Evolutionary conservation across 129 eudicot species (phyloP).

Genomic region (Artemisia tridentata): DNA sequence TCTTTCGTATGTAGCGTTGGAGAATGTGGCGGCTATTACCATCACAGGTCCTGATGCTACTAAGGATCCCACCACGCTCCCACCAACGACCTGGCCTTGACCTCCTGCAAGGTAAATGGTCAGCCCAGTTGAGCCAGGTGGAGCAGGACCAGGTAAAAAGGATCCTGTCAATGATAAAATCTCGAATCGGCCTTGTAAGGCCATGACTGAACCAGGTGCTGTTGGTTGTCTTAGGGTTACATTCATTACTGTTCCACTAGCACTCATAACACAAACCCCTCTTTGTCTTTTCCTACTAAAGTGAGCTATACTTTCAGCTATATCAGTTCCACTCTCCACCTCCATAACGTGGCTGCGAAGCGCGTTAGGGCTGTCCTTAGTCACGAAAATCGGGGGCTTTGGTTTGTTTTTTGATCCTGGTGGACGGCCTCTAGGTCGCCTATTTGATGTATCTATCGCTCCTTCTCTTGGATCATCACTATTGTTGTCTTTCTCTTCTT

Average conservation of each 20-base stretch:
- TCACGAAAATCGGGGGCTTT: conserved; percentile 69
- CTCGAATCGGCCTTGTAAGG: conserved; percentile 74
- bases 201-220: conserved; percentile 57
- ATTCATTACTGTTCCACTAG: conserved; percentile 58
- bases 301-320: conserved; percentile 66
- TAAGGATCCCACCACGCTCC: conserved; percentile 66
- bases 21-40: conserved; percentile 64
- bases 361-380: conserved; percentile 74
- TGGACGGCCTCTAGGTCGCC: conserved; percentile 74
- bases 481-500: conserved; percentile 41
- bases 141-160: conserved; percentile 74
- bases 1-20: conserved; percentile 70
- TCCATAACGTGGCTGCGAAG: conserved; percentile 81
- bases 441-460: conserved; percentile 50
- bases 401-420: conserved; percentile 72
- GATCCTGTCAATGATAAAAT: conserved; percentile 62
- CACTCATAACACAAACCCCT: conserved; percentile 69
- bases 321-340: conserved; percentile 69
- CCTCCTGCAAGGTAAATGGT: conserved; percentile 75
- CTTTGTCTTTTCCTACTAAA: conserved; percentile 63
- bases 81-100: conserved; percentile 81
- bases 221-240: conserved; percentile 72
- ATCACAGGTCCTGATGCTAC: conserved; percentile 74
- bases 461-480: conserved; percentile 69
- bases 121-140: conserved; percentile 70